phyloP scores from a whole-genome alignment of 2,329 filamentous ascomycete species.

The Fusarium ramigenum region DNA sequence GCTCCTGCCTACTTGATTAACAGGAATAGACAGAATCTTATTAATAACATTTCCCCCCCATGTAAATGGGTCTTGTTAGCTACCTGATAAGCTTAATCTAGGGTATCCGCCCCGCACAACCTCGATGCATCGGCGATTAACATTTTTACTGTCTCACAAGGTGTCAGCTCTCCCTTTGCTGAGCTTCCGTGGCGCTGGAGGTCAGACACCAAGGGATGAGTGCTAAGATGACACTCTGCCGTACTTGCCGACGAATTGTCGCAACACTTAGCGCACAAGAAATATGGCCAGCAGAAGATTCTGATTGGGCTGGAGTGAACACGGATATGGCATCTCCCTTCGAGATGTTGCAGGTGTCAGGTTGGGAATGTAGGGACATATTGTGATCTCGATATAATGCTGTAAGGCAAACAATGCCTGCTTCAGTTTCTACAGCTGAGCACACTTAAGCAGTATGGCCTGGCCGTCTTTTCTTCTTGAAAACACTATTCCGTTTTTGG shows the following conservation, averaged over 20 bases:
- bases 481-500: background rate
- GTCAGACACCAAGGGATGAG: background rate
- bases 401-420: background rate
- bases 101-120: no score
- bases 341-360: background rate
- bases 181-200: background rate
- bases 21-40: background rate
- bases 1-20: fast-evolving
- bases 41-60: background rate
- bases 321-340: background rate
- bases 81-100: no score
- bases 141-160: background rate
- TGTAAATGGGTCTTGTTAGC: no score
- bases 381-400: background rate
- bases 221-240: background rate
- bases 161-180: background rate
- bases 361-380: background rate
- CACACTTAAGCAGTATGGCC: fast-evolving
- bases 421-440: background rate
- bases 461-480: fast-evolving
- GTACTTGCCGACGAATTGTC: background rate
- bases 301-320: background rate
- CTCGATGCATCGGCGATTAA: background rate
- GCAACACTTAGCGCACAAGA: background rate
- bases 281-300: background rate